A percentile compares a stretch with the other conserved stretches of the same genome.
Conservation (phyloP, 495 filamentous ascomycete genomes). For the Aeminium ludgeri region DNA sequence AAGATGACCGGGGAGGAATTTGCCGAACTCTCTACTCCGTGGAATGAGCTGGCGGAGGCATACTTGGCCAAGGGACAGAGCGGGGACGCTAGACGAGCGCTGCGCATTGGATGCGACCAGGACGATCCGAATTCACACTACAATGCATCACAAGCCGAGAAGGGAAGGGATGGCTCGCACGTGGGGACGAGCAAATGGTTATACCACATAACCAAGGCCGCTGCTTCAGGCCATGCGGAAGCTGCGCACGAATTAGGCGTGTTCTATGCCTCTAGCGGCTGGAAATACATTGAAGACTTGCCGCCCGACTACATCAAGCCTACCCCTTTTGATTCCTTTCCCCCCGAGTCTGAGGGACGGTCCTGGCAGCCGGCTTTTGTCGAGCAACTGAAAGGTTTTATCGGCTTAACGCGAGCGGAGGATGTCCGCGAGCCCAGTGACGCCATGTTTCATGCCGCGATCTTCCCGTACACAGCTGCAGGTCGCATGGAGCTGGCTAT, state of each 20-base stretch:
- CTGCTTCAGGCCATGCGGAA: conserved; percentile 2
- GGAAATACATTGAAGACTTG: conserved; percentile 16
- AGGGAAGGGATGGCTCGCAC: background rate
- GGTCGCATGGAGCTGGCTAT: conserved; percentile 3
- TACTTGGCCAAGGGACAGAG: background rate
- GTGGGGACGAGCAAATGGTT: conserved; percentile 10
- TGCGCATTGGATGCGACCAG: conserved; percentile 4
- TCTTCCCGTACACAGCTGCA: conserved; percentile 3
- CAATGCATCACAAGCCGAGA: conserved; percentile 1
- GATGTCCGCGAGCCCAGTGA: background rate
- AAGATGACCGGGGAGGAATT: background rate
- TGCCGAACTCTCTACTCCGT: conserved; percentile 6
- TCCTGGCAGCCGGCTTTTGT: background rate
- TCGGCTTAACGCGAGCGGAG: background rate
- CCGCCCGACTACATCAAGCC: conserved; percentile 14
- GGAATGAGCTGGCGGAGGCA: conserved; percentile 8
- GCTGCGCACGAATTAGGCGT: conserved; percentile 6
- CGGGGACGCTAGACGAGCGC: conserved; percentile 1
- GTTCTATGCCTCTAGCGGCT: conserved; percentile 8
- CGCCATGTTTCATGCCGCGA: conserved; percentile 9
- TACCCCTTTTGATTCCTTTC: conserved; percentile 15
- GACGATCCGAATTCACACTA: conserved; percentile 14
- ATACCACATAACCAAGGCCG: conserved; percentile 15
- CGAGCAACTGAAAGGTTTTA: background rate
- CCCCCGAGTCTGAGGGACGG: background rate